Evolutionary conservation across 2,329 filamentous ascomycete species (phyloP), one percentile per base, ranked within the genome.

Genomic region (Colletotrichum costaricense): DNA sequence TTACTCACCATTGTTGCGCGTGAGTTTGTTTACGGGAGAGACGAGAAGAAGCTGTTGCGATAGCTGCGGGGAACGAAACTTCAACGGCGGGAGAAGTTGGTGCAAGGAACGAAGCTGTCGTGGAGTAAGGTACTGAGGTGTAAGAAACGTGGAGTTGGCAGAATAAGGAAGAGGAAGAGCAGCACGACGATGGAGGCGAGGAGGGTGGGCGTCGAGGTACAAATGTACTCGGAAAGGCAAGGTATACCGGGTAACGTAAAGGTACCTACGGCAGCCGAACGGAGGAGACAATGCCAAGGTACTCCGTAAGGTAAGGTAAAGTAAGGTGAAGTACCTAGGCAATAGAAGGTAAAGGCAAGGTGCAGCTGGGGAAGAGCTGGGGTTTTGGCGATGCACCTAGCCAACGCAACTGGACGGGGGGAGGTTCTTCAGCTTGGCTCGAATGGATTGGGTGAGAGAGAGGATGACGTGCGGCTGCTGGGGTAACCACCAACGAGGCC

Each of bases 401-500:
- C 14, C 24, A 46, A 19, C 30, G 22, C 30, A 35, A 65, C 28
- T 56, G 60, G 46, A 63, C 30, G 30, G 8, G 30, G 30, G 30
- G 30, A 33, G 28, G 42, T 54, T 46, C 42, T 46, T 46, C 42
- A 46, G 42, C 19, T 46, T 46, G 52, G 52, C 26, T 56, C 16
- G 26, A 56, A 26, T 56, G 38, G 30, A 28, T 26, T 28, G 54
- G 63, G 26, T 38, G 26, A 52, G 46, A 49, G 65, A 66, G 65
- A 66, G 24, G 55, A 73, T 73, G 71, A 73, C 71, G 67, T 73
- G 71, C 56, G 59, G 71, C 71, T 73, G 71, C 71, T 62, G 60
- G 67, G 71, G 71, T 66, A 22, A 71, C 67, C 46, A 62, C 19
- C 19, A 60, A 24, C 46, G 56, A 56, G 46, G 26, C 56, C 38